phyloP scores from a whole-genome alignment of 2,329 filamentous ascomycete species.

The Plectosphaerella cucumerina region DNA sequence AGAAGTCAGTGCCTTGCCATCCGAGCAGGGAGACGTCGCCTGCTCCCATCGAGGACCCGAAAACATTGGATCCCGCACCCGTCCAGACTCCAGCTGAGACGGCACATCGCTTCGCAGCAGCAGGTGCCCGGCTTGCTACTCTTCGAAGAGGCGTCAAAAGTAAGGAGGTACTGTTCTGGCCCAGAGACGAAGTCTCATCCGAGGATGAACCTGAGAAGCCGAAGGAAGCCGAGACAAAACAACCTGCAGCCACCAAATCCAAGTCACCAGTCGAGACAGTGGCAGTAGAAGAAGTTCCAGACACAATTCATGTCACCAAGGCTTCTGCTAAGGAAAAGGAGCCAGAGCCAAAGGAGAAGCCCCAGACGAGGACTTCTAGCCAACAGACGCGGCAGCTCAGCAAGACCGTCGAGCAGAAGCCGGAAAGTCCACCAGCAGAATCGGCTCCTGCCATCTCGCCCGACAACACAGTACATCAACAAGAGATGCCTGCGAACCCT shows the following conservation, averaged over 20 bases:
- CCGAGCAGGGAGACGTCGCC: not conserved
- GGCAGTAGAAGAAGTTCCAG: not conserved
- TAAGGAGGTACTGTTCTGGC: slow-evolving; percentile 34
- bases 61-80: not conserved
- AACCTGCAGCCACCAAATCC: not conserved
- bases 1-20: not conserved
- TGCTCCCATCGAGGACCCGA: not conserved
- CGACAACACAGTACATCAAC: no score
- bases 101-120: not conserved
- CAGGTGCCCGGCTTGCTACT: slow-evolving; percentile 31
- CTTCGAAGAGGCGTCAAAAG: slow-evolving; percentile 41
- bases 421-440: no score
- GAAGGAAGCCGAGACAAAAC: not conserved
- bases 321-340: not conserved
- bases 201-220: not conserved
- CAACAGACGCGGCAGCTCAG: no score
- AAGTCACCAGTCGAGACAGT: not conserved
- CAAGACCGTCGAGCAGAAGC: no score
- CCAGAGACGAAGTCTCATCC: slow-evolving; percentile 22
- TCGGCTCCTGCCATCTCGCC: no score
- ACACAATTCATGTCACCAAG: not conserved
- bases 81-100: not conserved
- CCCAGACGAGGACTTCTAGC: not conserved
- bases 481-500: no score
- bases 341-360: not conserved